phyloP scores from a whole-genome alignment of 805 yeast genomes.

The Middelhovenomyces tepae region DNA sequence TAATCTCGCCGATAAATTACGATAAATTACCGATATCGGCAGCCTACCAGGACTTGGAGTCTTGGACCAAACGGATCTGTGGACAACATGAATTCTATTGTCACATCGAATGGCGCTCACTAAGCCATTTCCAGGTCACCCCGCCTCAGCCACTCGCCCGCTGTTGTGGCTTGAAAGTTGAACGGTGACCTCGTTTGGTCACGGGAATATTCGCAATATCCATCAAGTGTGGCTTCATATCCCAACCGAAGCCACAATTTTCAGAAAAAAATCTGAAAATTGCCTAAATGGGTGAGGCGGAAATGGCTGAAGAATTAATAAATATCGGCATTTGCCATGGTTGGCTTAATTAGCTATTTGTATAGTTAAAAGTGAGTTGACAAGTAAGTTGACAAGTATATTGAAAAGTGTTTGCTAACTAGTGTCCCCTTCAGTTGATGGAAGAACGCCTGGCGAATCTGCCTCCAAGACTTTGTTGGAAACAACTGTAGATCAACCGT shows the following conservation, averaged over 20 bases:
- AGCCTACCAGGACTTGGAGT: no score
- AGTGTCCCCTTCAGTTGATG: not conserved
- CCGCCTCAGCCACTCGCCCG: no score
- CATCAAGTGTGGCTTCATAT: slow-evolving; percentile 2
- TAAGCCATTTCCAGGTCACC: no score
- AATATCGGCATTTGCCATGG: not conserved
- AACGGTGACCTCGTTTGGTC: no score
- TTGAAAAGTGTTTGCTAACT: not conserved
- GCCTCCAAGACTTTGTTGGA: no score
- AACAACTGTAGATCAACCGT: slow-evolving; percentile 9
- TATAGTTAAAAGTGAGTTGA: not conserved
- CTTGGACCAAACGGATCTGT: no score
- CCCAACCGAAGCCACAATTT: slow-evolving; percentile 3
- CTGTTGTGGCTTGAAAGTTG: no score
- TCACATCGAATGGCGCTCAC: no score
- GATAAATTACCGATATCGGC: no score
- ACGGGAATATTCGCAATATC: slow-evolving; percentile 2
- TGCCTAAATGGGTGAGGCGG: not conserved
- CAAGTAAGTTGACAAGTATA: not conserved
- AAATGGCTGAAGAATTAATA: not conserved
- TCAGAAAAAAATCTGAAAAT: not conserved
- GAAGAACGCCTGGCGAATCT: not conserved
- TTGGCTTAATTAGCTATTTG: not conserved
- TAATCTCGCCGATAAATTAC: no score
- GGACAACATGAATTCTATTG: no score